Base-by-base conservation (phyloP, 2,329 filamentous ascomycete species). In the Talaromyces amestolkiae region DNA sequence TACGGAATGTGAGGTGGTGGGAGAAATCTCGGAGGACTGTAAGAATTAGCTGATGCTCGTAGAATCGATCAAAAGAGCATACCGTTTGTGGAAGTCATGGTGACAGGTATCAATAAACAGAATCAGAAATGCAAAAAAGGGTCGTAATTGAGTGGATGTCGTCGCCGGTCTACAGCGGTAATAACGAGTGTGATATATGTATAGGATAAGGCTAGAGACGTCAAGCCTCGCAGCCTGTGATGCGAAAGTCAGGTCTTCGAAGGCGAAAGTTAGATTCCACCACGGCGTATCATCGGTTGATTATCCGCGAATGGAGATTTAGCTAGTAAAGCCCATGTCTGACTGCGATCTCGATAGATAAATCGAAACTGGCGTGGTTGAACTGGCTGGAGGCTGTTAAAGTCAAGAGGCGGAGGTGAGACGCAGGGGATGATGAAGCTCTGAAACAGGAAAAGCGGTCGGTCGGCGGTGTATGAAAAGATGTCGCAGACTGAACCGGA, bases 91-190 rank as follows among this genome's bases (percentile, higher is more conserved):
- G 69, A 68, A 65, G 72, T 70, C 75, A 77, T 78, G 69, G 66
- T 72, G 66, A 63, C 19, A 66, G 35, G 63, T 63, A 65, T 45
- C 13, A 49, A 62, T n/a, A 58, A 61, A 60, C 33, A 49, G 43
- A 47, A 33, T 8, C 19, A 56, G 22, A 17, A 59, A 59, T 13
- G 27, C 24, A 45, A 17, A 10, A 58, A 61, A 45, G 2, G n/a
- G 43, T 39, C 39, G 59, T 37, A 51, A 51, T 54, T 11, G 33
- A 53, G 45, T 35, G 31, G 45, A 72, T 69, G 49, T 65, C 65
- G 72, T 65, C 66, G 71, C 72, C 72, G 73, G 64, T 75, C 73
- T 73, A 75, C 73, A 72, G 72, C 71, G 35, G 68, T 68, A 27
- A 41, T 37, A 67, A 63, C 61, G 66, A 66, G 61, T 66, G 58